These are phyloP conservation scores for Cystofilobasidium capitatum DNA, from an alignment of 768 basidiomycete genomes.

Conservation along the genomic window DNA sequence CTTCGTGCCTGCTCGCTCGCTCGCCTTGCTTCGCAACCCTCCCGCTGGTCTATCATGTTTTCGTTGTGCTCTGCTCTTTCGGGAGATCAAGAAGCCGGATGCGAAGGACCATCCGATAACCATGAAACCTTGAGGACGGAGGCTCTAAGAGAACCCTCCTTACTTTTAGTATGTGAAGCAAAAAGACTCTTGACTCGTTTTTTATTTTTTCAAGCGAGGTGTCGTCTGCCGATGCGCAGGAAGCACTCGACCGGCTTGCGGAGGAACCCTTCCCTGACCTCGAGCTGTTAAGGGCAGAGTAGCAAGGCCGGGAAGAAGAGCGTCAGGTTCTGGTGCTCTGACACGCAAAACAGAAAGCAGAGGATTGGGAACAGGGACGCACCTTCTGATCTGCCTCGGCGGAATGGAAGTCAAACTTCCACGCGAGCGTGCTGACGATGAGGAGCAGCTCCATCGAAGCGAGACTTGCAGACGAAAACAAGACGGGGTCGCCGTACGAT, in stretches of 20 bases:
- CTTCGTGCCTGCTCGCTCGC: too few relatives aligned
- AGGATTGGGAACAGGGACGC: neutral
- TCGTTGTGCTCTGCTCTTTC: too few relatives aligned
- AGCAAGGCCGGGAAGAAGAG: constrained; percentile 33
- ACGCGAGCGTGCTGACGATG: constrained; percentile 26
- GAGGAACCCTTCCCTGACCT: constrained; percentile 75
- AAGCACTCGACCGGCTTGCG: constrained; percentile 66
- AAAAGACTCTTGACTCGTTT: too few relatives aligned
- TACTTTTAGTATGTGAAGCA: too few relatives aligned
- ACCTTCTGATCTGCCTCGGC: constrained; percentile 14
- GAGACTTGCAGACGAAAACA: constrained; percentile 16
- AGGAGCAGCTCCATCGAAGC: constrained; percentile 29
- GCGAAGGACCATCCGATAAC: too few relatives aligned
- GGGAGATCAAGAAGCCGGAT: too few relatives aligned
- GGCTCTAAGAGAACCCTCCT: too few relatives aligned
- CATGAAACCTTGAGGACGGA: too few relatives aligned
- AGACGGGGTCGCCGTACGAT: neutral
- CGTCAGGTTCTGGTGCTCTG: neutral
- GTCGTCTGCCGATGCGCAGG: constrained; percentile 50
- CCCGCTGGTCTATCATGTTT: too few relatives aligned
- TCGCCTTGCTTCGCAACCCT: too few relatives aligned
- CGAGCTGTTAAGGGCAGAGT: constrained; percentile 44
- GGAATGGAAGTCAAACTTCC: constrained; percentile 26
- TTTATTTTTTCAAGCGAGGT: neutral
- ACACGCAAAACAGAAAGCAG: too few relatives aligned